These are phyloP conservation scores for Russula olivacea DNA, from an alignment of 768 basidiomycete species.

Conservation along the genomic window DNA sequence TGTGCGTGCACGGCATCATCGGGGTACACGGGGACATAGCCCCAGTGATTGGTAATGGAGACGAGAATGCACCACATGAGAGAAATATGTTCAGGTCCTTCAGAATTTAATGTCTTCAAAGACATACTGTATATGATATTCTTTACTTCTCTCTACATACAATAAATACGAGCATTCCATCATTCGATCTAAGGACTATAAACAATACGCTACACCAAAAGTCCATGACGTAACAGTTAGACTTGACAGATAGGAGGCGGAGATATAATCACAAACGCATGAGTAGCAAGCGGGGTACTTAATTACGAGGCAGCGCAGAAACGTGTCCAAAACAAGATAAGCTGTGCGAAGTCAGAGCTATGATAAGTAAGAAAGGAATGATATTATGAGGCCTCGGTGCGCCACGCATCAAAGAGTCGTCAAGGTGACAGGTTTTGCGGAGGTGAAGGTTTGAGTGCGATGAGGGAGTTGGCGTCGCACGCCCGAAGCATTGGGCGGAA, in stretches of 20 bases:
- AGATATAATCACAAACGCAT: slow-evolving; percentile 6
- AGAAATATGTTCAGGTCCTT: no score
- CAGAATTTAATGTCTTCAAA: background rate
- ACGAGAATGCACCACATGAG: no score
- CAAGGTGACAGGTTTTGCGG: background rate
- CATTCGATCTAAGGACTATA: slow-evolving; percentile 17
- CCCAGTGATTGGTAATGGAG: background rate
- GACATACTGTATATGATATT: background rate
- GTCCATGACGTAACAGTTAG: slow-evolving; percentile 5
- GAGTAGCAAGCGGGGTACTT: slow-evolving; percentile 2
- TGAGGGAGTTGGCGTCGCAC: background rate
- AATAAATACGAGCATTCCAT: slow-evolving; percentile 24
- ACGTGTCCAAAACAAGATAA: slow-evolving; percentile 3
- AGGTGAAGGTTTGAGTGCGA: background rate
- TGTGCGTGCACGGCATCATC: background rate
- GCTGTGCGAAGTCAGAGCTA: slow-evolving; percentile 6
- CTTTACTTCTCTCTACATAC: slow-evolving; percentile 22
- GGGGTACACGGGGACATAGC: background rate
- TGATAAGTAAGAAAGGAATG: background rate
- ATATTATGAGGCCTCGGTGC: background rate
- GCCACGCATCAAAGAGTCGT: slow-evolving; percentile 5
- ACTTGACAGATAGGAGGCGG: slow-evolving; percentile 6
- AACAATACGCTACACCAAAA: slow-evolving; percentile 19
- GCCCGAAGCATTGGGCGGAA: background rate
- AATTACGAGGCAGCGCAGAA: slow-evolving; percentile 1